A percentile compares a stretch with the other conserved stretches of the same genome.
Conservation (phyloP, 2,329 filamentous ascomycete genomes). For the Aspergillus oerlinghausenensis region DNA sequence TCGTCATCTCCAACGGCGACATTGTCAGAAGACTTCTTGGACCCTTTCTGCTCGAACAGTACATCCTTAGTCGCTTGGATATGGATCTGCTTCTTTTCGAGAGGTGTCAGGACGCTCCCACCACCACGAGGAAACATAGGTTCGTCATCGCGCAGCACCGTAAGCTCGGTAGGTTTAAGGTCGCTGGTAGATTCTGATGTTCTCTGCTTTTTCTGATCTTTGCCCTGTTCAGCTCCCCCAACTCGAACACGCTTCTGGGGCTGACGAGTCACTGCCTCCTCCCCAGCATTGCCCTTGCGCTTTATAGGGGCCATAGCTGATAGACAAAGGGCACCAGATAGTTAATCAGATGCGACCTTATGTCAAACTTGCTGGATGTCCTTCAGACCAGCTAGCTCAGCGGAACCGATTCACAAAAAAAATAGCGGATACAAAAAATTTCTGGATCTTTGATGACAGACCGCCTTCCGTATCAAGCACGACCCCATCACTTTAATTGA, state of each 20-base stretch:
- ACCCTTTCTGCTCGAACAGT: conserved; percentile 73
- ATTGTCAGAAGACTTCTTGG: conserved; percentile 45
- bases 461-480: conserved; percentile 14
- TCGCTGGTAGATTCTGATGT: conserved; percentile 16
- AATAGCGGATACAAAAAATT: conserved; percentile 11
- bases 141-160: conserved; percentile 68
- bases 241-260: conserved; percentile 40
- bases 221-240: conserved; percentile 30
- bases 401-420: conserved; percentile 16
- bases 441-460: conserved; percentile 10
- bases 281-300: conserved; percentile 40
- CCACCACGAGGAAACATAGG: conserved; percentile 89
- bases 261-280: conserved; percentile 32
- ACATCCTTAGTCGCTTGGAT: conserved; percentile 90
- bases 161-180: conserved; percentile 32
- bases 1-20: conserved; percentile 55
- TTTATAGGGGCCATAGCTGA: conserved; percentile 42
- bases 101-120: conserved; percentile 79
- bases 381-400: conserved; percentile 12
- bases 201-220: conserved; percentile 32
- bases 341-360: conserved; percentile 22
- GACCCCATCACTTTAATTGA: conserved; percentile 3
- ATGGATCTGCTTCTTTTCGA: conserved; percentile 95
- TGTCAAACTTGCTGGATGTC: conserved; percentile 21
- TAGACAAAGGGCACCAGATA: conserved; percentile 19